Percentiles rank a stretch among this genome's conserved stretches.
Evolutionary conservation across 1,139 yeast genomes (phyloP).

Genomic region (Martiniozyma asiatica): DNA sequence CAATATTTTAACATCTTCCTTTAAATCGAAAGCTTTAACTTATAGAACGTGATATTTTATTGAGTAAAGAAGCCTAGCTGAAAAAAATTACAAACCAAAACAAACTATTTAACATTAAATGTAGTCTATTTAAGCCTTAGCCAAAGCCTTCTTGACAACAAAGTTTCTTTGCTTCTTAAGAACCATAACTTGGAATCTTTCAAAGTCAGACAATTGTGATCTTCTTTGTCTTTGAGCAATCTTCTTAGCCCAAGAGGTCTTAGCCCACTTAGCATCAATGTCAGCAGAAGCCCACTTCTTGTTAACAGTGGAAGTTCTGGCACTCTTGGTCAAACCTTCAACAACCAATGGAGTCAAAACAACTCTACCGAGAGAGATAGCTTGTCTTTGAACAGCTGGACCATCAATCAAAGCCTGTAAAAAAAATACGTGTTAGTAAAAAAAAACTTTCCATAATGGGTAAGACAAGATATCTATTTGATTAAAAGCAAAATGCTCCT

Average conservation of each 20-base stretch:
- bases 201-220: constrained; percentile 87
- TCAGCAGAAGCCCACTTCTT: constrained; percentile 94
- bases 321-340: constrained; percentile 84
- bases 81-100: constrained; percentile 6
- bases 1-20: too few species aligned
- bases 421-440: constrained; percentile 8
- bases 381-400: constrained; percentile 92
- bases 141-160: constrained; percentile 85
- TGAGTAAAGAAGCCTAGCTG: too few species aligned
- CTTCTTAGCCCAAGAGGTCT: constrained; percentile 96
- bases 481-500: too few species aligned
- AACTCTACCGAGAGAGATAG: constrained; percentile 75
- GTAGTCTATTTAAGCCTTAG: constrained; percentile 56
- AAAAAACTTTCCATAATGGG: too few species aligned
- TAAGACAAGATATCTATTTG: too few species aligned
- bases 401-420: constrained; percentile 84
- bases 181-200: constrained; percentile 98
- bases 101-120: constrained; percentile 4
- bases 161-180: constrained; percentile 95
- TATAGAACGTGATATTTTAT: too few species aligned
- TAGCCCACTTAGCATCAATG: constrained; percentile 82
- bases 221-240: constrained; percentile 91
- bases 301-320: constrained; percentile 72
- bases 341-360: constrained; percentile 88
- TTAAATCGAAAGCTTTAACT: too few species aligned